Percentiles rank a stretch among this genome's conserved stretches.
Conservation (phyloP, 345 rosid species). For the Pugionium cornutum region DNA sequence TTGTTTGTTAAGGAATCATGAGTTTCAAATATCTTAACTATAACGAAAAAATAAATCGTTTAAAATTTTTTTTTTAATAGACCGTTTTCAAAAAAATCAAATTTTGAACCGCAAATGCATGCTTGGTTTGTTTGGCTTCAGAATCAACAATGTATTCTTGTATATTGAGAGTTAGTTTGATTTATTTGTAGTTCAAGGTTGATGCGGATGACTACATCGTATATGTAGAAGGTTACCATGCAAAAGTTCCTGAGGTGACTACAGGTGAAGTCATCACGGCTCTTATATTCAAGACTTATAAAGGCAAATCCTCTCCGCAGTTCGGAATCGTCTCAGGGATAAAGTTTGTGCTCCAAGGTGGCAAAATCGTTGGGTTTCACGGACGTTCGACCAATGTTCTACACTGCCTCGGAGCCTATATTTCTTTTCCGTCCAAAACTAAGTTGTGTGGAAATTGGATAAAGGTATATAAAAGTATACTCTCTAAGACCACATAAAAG, state of each 20-base stretch:
- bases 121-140: too few species aligned
- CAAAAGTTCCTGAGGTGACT: not conserved
- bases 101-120: too few species aligned
- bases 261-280: conserved; percentile 9
- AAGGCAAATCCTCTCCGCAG: conserved; percentile 20
- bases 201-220: conserved; percentile 36
- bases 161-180: too few species aligned
- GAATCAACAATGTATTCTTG: too few species aligned
- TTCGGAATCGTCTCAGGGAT: not conserved
- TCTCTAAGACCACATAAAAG: not conserved
- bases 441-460: conserved; percentile 28
- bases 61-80: too few species aligned
- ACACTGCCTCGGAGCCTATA: conserved; percentile 32
- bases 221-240: conserved; percentile 33
- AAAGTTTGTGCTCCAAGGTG: conserved; percentile 35
- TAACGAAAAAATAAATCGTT: too few species aligned
- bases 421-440: conserved; percentile 4
- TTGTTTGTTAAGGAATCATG: too few species aligned
- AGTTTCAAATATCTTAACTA: too few species aligned
- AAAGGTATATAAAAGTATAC: conserved; percentile 13
- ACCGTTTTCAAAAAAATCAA: too few species aligned
- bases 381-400: conserved; percentile 28
- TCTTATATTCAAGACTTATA: conserved; percentile 28
- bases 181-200: conserved; percentile 28
- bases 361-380: conserved; percentile 38